phyloP scores from a whole-genome alignment of 2,329 filamentous ascomycete species.

The Aspergillus ruber region DNA sequence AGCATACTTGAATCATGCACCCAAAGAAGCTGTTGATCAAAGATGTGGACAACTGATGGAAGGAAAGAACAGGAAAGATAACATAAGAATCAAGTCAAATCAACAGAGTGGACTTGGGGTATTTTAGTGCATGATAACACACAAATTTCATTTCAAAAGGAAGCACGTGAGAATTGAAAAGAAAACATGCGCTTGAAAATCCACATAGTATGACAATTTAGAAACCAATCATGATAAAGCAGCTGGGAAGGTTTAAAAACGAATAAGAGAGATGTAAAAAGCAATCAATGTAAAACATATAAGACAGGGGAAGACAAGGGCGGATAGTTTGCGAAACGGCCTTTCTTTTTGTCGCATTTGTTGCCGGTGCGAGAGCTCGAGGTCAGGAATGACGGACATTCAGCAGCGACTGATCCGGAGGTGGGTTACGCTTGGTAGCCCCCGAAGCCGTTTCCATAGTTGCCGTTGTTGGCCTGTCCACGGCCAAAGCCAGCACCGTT shows the following conservation, averaged over 20 bases:
- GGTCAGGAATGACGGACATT: slow-evolving; percentile 8
- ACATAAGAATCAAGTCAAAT: slow-evolving; percentile 24
- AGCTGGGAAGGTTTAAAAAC: slow-evolving; percentile 15
- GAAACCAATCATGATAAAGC: slow-evolving; percentile 20
- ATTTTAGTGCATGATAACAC: slow-evolving; percentile 36
- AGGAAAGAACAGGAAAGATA: slow-evolving; percentile 21
- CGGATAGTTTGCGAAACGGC: not conserved
- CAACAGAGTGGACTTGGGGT: slow-evolving; percentile 37
- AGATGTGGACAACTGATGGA: slow-evolving; percentile 26
- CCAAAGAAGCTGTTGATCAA: slow-evolving; percentile 24
- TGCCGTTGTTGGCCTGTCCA: slow-evolving; percentile 50
- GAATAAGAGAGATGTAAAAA: slow-evolving; percentile 6
- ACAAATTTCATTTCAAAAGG: slow-evolving; percentile 39
- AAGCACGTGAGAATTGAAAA: slow-evolving; percentile 26
- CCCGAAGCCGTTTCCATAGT: slow-evolving; percentile 52
- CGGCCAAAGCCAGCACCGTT: slow-evolving; percentile 82
- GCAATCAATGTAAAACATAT: not conserved
- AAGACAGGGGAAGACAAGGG: not conserved
- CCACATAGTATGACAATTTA: slow-evolving; percentile 25
- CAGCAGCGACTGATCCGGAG: slow-evolving; percentile 3
- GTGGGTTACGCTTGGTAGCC: slow-evolving; percentile 52
- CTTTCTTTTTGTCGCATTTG: slow-evolving; percentile 10
- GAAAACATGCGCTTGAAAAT: slow-evolving; percentile 31
- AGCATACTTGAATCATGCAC: slow-evolving; percentile 25
- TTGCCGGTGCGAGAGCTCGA: slow-evolving; percentile 7